A percentile compares a stretch with the other conserved stretches of the same genome.
Conservation (phyloP, 192 early-diverging fungal species). For the Coemansia sp. region DNA sequence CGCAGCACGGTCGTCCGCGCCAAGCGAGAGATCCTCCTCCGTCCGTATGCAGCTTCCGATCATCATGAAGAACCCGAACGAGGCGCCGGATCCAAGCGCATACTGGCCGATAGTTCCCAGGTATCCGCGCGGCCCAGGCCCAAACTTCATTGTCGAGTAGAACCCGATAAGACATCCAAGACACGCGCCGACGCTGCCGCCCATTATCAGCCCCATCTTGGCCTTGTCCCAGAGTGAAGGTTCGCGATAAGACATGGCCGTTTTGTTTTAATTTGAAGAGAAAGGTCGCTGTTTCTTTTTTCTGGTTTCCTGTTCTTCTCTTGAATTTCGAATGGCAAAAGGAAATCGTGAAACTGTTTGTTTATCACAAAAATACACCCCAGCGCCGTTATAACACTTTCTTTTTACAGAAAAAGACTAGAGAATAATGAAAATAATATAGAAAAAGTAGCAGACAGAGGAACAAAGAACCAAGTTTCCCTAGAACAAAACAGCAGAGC, state of each 20-base stretch:
- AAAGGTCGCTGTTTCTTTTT: neutral
- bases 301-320: too few relatives aligned
- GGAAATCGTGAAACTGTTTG: too few relatives aligned
- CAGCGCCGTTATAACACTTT: too few relatives aligned
- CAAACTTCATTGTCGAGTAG: constrained; percentile 63
- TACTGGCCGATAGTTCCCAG: constrained; percentile 72
- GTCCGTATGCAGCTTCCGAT: constrained; percentile 60
- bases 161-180: constrained; percentile 57
- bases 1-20: constrained; percentile 28
- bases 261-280: neutral
- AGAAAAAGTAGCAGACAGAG: neutral
- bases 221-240: constrained; percentile 57
- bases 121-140: constrained; percentile 69
- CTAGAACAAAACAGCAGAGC: neutral
- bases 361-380: too few relatives aligned
- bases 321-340: too few relatives aligned
- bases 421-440: neutral
- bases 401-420: too few relatives aligned
- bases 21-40: constrained; percentile 33
- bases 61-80: constrained; percentile 83
- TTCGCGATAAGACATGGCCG: constrained; percentile 44
- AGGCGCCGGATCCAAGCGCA: constrained; percentile 74
- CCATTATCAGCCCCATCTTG: constrained; percentile 59
- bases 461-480: neutral
- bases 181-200: constrained; percentile 54